Conservation (phyloP, 306 rosid genomes). For the Medicago lupulina region DNA sequence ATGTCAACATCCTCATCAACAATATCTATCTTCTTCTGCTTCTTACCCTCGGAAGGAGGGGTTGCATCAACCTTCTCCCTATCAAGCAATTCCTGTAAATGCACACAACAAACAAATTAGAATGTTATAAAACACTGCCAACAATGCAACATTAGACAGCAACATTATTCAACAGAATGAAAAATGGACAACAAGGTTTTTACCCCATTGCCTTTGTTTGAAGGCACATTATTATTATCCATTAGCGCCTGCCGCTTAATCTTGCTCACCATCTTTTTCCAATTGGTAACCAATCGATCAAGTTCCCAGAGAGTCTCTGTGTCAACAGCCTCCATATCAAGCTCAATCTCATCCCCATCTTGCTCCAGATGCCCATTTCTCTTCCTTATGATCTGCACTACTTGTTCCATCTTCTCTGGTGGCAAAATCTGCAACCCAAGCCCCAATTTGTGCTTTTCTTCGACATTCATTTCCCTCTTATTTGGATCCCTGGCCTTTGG, state of each 20-base stretch:
- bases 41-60: slow-evolving; percentile 55
- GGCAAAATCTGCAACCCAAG: slow-evolving; percentile 92
- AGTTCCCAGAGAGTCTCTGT: slow-evolving; percentile 98
- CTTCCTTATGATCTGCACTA: slow-evolving; percentile 85
- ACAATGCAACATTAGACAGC: not conserved
- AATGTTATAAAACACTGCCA: not conserved
- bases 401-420: slow-evolving; percentile 94
- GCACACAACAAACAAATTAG: slow-evolving; percentile 4
- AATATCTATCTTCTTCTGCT: slow-evolving; percentile 73
- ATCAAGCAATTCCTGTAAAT: slow-evolving; percentile 52
- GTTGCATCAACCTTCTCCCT: slow-evolving; percentile 55
- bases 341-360: slow-evolving; percentile 98
- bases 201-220: slow-evolving; percentile 71
- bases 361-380: slow-evolving; percentile 93
- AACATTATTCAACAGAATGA: not conserved
- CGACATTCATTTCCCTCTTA: slow-evolving; percentile 91
- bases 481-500: slow-evolving; percentile 93
- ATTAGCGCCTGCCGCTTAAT: slow-evolving; percentile 83
- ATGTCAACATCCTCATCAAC: slow-evolving; percentile 97
- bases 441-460: slow-evolving; percentile 91
- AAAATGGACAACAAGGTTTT: not conserved
- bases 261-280: slow-evolving; percentile 92
- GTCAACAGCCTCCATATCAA: slow-evolving; percentile 92
- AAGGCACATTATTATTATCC: slow-evolving; percentile 45
- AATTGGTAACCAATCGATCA: slow-evolving; percentile 89